Base-by-base conservation (phyloP, 2,329 filamentous ascomycete species). In the Epichloe gansuensis region DNA sequence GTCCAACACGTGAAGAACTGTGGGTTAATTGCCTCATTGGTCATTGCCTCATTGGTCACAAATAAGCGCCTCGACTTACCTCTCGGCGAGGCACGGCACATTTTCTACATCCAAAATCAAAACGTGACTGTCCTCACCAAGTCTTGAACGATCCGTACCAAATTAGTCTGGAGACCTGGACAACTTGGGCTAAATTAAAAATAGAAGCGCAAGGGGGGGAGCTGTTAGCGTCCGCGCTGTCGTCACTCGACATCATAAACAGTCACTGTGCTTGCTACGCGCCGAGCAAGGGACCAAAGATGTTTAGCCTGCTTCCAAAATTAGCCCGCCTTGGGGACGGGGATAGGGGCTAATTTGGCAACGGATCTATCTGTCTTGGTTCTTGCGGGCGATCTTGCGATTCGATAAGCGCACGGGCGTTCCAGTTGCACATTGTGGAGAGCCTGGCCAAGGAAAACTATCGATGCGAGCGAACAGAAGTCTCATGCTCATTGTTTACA, bases 181-280 rank as follows among this genome's bases (percentile, higher is more conserved):
- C 31, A 59, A 61, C 56, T 50, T 51, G 63, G 61, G 56, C 58
- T 60, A 63, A 66, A 64, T 62, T 63, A 68, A 65, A 66, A 68
- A 68, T 67, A 68, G 65, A 46, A 41, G 12, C 15, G 38, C 17
- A 17, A 11, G 9, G 25, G 17, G 17, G 34, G 13, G n/a, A 35
- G 3, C 12, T 43, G 44, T 42, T 43, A 34, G 50, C 21, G 13
- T 13, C 12, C n/a, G 15, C 25, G n/a, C 15, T 7, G 36, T 34
- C 25, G 21, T 15, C 15, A 46, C 31, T 39, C 11, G 6, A 36
- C 7, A 27, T 12, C 21, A 31, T n/a, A 27, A 39, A 50, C 31
- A 50, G 9, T 31, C 27, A 6, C 7, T 36, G 51, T 44, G 53
- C 39, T 39, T 21, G 41, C 46, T 55, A 58, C 56, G 57, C 57